Base-by-base conservation (phyloP, 495 filamentous ascomycete species). In the Thozetella sp. region DNA sequence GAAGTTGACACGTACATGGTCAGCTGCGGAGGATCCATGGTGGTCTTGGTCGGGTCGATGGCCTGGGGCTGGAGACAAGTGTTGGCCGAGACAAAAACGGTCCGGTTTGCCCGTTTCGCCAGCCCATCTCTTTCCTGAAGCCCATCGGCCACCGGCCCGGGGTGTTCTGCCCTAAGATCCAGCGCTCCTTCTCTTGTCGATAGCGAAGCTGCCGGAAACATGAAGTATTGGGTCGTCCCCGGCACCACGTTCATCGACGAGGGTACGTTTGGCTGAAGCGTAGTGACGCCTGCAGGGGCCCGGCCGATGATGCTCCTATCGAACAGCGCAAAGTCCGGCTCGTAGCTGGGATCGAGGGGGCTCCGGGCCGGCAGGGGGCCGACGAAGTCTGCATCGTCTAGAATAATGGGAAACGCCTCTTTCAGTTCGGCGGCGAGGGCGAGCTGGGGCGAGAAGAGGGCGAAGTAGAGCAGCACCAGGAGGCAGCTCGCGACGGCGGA, bases 41-140 rank as follows among this genome's bases (percentile, higher is more conserved):
- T 69, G 4, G 72, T 76, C 53, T 63, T 73, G 51, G 64, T 68
- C 13, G 62, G 69, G 52, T 62, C 68, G 61, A 71, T 81, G 80
- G 62, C 80, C 66, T 54, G 60, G 56, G 93, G 93, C 63, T 93
- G 91, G 17, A 80, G 63, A 72, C 93, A 97, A 9, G 91, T 90
- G 57, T 90, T 96, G 30, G 93, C 82, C 2, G 92, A 90, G 52
- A 97, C 80, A 64, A 88, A 96, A 6, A 97, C 74, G 1, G 76
- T 86, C 19, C 75, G 80, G 4, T 56, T 53, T 57, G 75, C 69
- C 37, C 76, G 68, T 23, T 56, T 66, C 4, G 11, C 15, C 25
- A 74, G 56, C 46, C 53, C 63, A 54, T 54, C 54, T 64, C 51
- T 40, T 30, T 43, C 55, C 22, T 71, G 58, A 0, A 61, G 34